Evolutionary conservation across 352 stramenopile genomes (phyloP), one percentile per base, ranked within the genome.

Genomic region (Pythium sukuiense): DNA sequence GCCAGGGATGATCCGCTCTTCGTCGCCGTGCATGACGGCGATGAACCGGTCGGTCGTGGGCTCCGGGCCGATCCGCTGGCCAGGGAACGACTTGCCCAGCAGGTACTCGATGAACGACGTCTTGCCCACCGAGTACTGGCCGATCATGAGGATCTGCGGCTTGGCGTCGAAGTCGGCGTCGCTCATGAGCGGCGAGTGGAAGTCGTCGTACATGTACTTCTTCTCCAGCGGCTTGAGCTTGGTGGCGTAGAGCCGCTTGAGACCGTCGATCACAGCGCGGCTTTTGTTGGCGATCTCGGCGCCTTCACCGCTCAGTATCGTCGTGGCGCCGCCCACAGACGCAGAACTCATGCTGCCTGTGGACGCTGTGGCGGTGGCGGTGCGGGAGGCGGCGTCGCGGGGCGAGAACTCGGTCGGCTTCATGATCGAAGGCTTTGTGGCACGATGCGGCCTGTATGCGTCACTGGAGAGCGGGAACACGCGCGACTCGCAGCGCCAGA

Each of bases 1-100:
- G 33, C 97, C 98, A 2, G 98, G 98, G 32, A 99, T 95, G 9
- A 97, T 97, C 4, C 96, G 84, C 76, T 99, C 96, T 63, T 99
- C 96, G 0, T 97, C 87, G 49, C 97, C 97, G 81, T 99, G 91
- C 89, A 99, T 99, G 39, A 99, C 89, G 11, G 97, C 95, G 35
- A 98, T 92, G 69, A 99, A 99, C 11, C 97, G 90, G 76, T 99
- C 97, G 3, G 98, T 99, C 2, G 97, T 99, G 26, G 98, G 97
- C 73, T 99, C 98, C 6, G 97, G 98, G 2, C 97, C 97, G 26
- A 99, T 98, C 32, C 97, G 89, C 70, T 98, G 96, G 18, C 96
- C 96, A 13, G 97, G 97, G 76, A 99, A 99, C 66, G 98, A 96
- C 66, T 92, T 79, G 48, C 96, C 97, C 12, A 99, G 69, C n/a